phyloP scores from a whole-genome alignment of 1,284 basidiomycete species.

The Sporisorium graminicola region DNA sequence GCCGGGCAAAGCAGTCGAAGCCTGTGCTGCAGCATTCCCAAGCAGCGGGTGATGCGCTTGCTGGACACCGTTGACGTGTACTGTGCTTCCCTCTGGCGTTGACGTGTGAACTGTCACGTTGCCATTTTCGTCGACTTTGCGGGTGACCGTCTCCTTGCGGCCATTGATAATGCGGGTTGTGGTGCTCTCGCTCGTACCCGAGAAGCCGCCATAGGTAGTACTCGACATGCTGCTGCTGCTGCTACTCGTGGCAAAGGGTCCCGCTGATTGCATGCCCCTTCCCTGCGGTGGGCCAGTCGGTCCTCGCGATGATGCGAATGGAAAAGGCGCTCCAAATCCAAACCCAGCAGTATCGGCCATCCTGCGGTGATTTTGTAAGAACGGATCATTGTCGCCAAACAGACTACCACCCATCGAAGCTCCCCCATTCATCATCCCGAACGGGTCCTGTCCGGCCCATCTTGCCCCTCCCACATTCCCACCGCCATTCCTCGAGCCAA shows the following conservation, averaged over 20 bases:
- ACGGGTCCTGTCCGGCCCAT: constrained; percentile 18
- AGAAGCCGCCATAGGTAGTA: constrained; percentile 32
- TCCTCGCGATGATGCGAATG: constrained; percentile 2
- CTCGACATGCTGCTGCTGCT: constrained; percentile 17
- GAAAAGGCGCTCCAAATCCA: constrained; percentile 39
- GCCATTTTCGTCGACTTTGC: constrained; percentile 56
- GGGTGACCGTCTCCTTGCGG: constrained; percentile 55
- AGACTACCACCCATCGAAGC: constrained; percentile 22
- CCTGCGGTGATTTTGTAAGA: constrained; percentile 52
- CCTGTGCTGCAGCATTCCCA: neutral
- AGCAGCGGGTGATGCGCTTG: constrained; percentile 49
- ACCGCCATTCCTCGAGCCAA: constrained; percentile 21
- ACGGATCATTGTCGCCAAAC: constrained; percentile 48
- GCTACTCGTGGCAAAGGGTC: constrained; percentile 16
- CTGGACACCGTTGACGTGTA: constrained; percentile 59
- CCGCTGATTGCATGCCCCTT: constrained; percentile 18
- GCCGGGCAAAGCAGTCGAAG: constrained; percentile 8
- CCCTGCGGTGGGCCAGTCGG: neutral
- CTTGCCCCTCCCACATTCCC: constrained; percentile 12
- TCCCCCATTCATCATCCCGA: constrained; percentile 17
- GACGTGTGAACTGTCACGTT: constrained; percentile 57
- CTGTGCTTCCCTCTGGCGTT: constrained; percentile 56
- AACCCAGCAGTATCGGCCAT: constrained; percentile 56
- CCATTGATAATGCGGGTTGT: constrained; percentile 61
- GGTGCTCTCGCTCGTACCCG: constrained; percentile 42